Percentiles rank a stretch among this genome's conserved stretches.
These are phyloP conservation scores for Phyllostachys edulis DNA, from an alignment of 176 grass and related monocot species.

Conservation along the genomic window DNA sequence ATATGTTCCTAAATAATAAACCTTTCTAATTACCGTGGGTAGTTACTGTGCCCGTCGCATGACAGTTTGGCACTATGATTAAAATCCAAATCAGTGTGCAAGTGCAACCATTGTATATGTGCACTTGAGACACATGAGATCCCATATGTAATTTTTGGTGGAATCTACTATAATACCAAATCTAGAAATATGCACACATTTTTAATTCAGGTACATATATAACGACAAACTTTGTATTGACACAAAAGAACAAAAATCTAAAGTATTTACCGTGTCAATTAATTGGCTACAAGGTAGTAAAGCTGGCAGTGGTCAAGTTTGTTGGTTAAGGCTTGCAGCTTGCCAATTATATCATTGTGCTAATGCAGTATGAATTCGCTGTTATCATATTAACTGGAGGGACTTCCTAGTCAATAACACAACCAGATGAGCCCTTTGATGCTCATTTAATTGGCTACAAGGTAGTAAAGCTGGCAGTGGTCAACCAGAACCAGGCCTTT, in stretches of 20 bases:
- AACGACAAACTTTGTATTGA: background rate
- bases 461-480: too few relatives aligned
- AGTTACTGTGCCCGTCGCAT: too few relatives aligned
- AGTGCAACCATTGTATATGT: background rate
- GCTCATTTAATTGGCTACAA: background rate
- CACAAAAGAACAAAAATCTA: background rate
- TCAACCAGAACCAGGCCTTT: background rate
- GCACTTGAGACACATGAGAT: background rate
- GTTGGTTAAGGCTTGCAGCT: background rate
- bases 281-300: background rate
- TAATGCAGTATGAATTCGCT: background rate
- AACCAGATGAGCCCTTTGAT: background rate
- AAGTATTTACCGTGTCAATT: background rate
- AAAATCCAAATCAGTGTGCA: background rate
- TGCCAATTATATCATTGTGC: background rate
- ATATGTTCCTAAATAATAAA: too few relatives aligned
- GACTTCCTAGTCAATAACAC: background rate
- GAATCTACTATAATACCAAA: slow-evolving; percentile 18
- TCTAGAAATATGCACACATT: background rate
- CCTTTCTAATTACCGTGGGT: too few relatives aligned
- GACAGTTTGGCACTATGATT: background rate
- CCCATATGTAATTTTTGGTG: background rate
- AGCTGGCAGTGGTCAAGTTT: background rate
- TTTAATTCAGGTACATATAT: background rate
- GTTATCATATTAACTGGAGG: background rate